These are phyloP conservation scores for Neodidymelliopsis sp. DNA, from an alignment of 2,329 filamentous ascomycete genomes.

Conservation along the genomic window DNA sequence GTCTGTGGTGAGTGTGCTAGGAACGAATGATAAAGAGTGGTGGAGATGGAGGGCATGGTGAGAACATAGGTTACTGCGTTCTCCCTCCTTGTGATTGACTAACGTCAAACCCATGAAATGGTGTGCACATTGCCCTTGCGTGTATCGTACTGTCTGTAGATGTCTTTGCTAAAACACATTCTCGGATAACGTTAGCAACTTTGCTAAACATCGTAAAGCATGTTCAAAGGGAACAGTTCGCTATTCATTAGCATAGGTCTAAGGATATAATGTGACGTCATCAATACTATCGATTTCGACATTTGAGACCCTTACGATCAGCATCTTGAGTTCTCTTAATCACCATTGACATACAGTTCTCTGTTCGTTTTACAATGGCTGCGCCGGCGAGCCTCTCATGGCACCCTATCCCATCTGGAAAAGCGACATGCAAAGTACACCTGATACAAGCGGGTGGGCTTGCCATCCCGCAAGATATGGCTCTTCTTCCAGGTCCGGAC, in stretches of 20 bases:
- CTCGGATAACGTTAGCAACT: too few relatives aligned
- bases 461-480: slow-evolving; percentile 56
- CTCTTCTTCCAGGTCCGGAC: slow-evolving; percentile 55
- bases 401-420: slow-evolving; percentile 36
- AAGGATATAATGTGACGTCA: neutral
- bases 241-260: too few relatives aligned
- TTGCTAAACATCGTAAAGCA: too few relatives aligned
- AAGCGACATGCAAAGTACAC: slow-evolving; percentile 39
- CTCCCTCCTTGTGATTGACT: too few relatives aligned
- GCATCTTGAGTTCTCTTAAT: too few relatives aligned
- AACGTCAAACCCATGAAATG: too few relatives aligned
- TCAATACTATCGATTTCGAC: neutral
- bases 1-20: slow-evolving; percentile 6
- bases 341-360: neutral
- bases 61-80: too few relatives aligned
- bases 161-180: too few relatives aligned
- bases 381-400: slow-evolving; percentile 23
- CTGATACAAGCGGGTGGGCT: slow-evolving; percentile 51
- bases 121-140: too few relatives aligned
- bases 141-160: too few relatives aligned
- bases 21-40: neutral
- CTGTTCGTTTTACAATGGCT: slow-evolving; percentile 1
- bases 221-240: too few relatives aligned
- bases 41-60: neutral
- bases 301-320: neutral